Evolutionary conservation across 768 basidiomycete species (phyloP).

Genomic region (Russula brevipes): DNA sequence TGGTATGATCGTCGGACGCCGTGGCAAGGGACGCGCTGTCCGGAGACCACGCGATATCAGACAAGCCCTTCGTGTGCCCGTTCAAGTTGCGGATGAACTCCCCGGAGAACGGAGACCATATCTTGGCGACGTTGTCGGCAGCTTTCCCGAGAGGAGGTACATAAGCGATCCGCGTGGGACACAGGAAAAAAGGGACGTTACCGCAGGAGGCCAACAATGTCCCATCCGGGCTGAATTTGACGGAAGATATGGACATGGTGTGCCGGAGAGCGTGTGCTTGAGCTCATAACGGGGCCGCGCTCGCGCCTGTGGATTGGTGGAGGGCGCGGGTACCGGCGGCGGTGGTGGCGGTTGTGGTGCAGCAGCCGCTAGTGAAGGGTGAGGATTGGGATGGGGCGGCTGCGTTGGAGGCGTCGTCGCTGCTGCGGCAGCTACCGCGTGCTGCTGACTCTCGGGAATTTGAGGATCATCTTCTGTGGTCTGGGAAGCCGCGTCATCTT

Average conservation of each 20-base stretch:
- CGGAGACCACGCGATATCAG: slow-evolving; percentile 84
- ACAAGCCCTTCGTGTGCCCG: slow-evolving; percentile 78
- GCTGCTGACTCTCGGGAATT: slow-evolving; percentile 56
- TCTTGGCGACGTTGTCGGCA: slow-evolving; percentile 72
- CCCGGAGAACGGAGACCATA: slow-evolving; percentile 66
- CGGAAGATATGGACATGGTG: slow-evolving; percentile 75
- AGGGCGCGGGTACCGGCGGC: background rate
- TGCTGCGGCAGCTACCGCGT: slow-evolving; percentile 37
- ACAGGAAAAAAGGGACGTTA: slow-evolving; percentile 32
- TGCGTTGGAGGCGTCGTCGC: slow-evolving; percentile 32
- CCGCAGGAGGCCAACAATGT: slow-evolving; percentile 84
- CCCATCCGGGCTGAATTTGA: slow-evolving; percentile 91
- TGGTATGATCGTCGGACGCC: slow-evolving; percentile 86
- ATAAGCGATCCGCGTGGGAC: background rate
- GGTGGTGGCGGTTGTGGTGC: no score
- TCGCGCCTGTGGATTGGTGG: slow-evolving; percentile 33
- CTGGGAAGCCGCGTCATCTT: slow-evolving; percentile 67
- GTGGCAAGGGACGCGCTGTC: slow-evolving; percentile 82
- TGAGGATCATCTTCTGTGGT: slow-evolving; percentile 84
- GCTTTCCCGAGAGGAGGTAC: slow-evolving; percentile 36
- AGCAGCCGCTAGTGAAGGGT: no score
- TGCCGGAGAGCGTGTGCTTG: slow-evolving; percentile 71
- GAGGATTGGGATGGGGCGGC: no score
- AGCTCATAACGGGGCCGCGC: slow-evolving; percentile 63
- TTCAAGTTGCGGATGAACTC: slow-evolving; percentile 67